Base-by-base conservation (phyloP, 768 basidiomycete genomes). In the Tephrocybe sp. region DNA sequence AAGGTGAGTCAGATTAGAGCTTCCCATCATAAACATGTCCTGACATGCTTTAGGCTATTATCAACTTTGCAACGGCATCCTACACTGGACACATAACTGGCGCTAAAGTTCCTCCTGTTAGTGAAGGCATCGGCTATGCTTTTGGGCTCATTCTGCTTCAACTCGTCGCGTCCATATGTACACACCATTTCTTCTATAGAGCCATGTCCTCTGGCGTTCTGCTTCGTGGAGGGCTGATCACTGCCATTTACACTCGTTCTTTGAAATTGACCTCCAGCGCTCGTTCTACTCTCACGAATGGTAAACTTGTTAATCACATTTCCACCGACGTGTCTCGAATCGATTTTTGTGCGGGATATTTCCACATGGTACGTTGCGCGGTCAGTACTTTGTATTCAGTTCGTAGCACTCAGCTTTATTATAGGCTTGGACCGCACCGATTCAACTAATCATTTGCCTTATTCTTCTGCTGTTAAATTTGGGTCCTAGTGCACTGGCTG, bases 241-340 rank as follows among this genome's bases (percentile, higher is more conserved):
- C 89, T 1, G 85, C 89, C 1, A 86, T 97, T 33, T 97, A 93
- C 67, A 76, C 81, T 22, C 84, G 87, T 38, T 85, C 87, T 1
- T 74, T 97, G 19, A 78, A 73, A 22, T 76, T 98, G 30, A 87
- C 89, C 2, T 80, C 88, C 14, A 85, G 90, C 36, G 83, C 92
- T 5, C 81, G 95, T 6, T 83, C 84, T 1, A 84, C 80, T 8
- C 77, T 95, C 38, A 83, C 89, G 1, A 97, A 92, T 60, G 95
- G 93, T 17, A 88, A 88, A 63, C 79, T 97, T 10, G 87, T 97
- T 55, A 95, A 93, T 57, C 92, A 96, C 69, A 95, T 98, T 53
- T 92, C 90, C 5, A 92, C 89, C 1, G 92, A 94, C 63, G 84
- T 95, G 17, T 92, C 89, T 23, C 81, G 94, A 17, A 89, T 98